Evolutionary conservation across 2,329 filamentous ascomycete genomes (phyloP).

Genomic region (Gnomoniopsis smithogilvyi): DNA sequence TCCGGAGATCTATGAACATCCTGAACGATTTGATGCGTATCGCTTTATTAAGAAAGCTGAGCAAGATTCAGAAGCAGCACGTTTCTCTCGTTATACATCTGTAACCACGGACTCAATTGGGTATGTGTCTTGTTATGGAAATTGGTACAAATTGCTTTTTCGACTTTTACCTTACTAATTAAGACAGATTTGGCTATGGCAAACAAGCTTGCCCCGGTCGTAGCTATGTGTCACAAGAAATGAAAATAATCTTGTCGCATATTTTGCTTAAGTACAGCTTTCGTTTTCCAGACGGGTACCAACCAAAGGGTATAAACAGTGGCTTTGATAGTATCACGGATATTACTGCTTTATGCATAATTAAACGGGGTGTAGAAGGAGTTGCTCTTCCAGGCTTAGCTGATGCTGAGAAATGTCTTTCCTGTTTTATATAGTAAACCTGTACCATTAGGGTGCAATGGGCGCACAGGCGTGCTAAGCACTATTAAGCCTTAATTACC

Average conservation of each 20-base stretch:
- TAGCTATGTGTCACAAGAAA: neutral
- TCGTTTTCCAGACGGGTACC: neutral
- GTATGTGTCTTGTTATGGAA: too few relatives aligned
- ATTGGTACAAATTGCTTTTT: too few relatives aligned
- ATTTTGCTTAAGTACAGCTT: neutral
- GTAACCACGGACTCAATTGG: neutral
- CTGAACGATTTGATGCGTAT: neutral
- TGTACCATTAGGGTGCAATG: too few relatives aligned
- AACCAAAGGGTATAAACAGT: neutral
- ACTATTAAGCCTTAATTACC: too few relatives aligned
- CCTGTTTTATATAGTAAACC: too few relatives aligned
- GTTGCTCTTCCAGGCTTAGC: neutral
- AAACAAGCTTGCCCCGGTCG: neutral
- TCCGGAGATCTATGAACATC: neutral
- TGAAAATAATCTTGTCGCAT: neutral
- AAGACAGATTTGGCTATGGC: neutral
- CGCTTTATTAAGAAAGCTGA: neutral
- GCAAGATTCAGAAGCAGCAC: neutral
- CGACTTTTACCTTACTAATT: too few relatives aligned
- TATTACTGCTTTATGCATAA: neutral
- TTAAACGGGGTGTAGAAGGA: neutral
- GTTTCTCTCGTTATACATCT: neutral
- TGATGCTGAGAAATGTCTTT: neutral
- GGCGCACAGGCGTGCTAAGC: too few relatives aligned
- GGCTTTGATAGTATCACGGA: neutral